Evolutionary conservation across 2,329 filamentous ascomycete genomes (phyloP).

Genomic region (Tolypocladium ovalisporum): DNA sequence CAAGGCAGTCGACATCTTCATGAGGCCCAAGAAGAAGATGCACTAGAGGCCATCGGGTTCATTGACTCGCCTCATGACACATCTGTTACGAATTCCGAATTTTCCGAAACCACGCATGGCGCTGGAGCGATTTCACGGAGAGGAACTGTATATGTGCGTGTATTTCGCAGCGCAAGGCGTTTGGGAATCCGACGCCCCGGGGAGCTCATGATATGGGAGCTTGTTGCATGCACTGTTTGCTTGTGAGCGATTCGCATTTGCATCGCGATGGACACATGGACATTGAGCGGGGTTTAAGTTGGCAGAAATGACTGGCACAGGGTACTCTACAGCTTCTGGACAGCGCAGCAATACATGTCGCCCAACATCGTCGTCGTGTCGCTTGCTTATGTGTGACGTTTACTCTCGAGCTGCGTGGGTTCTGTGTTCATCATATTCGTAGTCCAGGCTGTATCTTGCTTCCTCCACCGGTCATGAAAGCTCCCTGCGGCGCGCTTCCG

Average conservation of each 20-base stretch:
- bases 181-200: not conserved
- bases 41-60: not conserved
- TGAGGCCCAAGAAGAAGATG: slow-evolving; percentile 32
- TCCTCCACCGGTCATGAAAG: not conserved
- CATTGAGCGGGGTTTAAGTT: not conserved
- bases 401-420: not conserved
- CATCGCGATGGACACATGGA: not conserved
- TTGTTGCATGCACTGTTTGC: not conserved
- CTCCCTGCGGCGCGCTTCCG: not conserved
- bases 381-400: too few species aligned
- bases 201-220: not conserved
- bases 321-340: not conserved
- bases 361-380: not conserved
- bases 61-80: not conserved
- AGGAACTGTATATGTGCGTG: not conserved
- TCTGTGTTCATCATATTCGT: not conserved
- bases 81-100: not conserved
- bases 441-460: not conserved
- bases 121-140: not conserved
- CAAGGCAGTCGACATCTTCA: slow-evolving; percentile 38
- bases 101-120: not conserved
- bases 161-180: not conserved
- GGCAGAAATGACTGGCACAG: not conserved
- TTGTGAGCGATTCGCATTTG: not conserved
- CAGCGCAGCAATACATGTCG: not conserved